Evolutionary conservation across 129 eudicot genomes (phyloP), one percentile per base, ranked within the genome.

Genomic region (Silybum marianum): DNA sequence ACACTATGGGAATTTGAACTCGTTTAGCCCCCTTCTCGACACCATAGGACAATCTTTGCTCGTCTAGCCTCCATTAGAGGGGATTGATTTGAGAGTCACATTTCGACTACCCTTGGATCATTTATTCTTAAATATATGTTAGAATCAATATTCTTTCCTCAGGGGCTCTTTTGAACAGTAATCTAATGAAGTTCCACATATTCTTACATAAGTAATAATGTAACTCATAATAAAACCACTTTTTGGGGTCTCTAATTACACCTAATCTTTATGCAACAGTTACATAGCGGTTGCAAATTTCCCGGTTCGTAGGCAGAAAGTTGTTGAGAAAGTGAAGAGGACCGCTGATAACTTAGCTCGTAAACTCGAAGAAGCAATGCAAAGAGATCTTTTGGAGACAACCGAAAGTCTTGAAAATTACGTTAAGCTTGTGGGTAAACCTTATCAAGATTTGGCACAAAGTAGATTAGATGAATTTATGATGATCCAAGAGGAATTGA

Each of bases 351-450:
- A 80, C 77, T 85, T 93, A 73, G 91, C 88, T 3, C 85, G 91
- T 51, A 87, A 96, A 87, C 72, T 96, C 1, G 98, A 91, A 78
- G 98, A 96, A 74, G 93, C 97, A 40, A 93, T 96, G 99, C 89
- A 88, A 71, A 93, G 83, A 81, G 95, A 96, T 81, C 86, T 96
- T 23, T 19, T 70, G 71, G 97, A 85, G 76, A 82, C 95, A 24
- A 88, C 87, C 5, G 73, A 83, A 68, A 86, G 76, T 77, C 80
- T 96, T 23, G 87, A 87, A 66, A 80, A 81, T 63, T 96, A 77
- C 73, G 97, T 93, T 11, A 82, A 81, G 71, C 78, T 85, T 36
- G 77, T 91, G 28, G 93, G 97, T 63, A 87, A 91, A 81, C 97
- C 99, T 62, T 93, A 91, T 82, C 91, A 90, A 82, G 97, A 91